These are phyloP conservation scores for Aspergillus sp. DNA, from an alignment of 2,329 filamentous ascomycete genomes.

Conservation along the genomic window DNA sequence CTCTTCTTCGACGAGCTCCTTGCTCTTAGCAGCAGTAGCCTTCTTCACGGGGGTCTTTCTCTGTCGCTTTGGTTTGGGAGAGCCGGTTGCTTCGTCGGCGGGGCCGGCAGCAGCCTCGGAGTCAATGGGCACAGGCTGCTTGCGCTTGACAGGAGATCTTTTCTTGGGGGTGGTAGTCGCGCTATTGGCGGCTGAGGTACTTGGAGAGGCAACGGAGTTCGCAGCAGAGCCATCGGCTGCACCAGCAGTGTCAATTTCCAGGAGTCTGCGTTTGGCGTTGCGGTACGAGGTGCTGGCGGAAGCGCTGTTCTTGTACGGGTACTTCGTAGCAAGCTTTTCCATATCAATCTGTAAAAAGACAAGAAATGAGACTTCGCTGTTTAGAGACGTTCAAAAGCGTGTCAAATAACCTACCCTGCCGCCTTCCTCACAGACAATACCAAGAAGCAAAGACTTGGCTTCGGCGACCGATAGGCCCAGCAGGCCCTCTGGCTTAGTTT, in stretches of 20 bases:
- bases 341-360: constrained; percentile 36
- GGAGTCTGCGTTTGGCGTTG: constrained; percentile 39
- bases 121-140: constrained; percentile 15
- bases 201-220: neutral
- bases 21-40: constrained; percentile 2
- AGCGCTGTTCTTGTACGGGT: constrained; percentile 36
- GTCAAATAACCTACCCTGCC: constrained; percentile 14
- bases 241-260: constrained; percentile 3
- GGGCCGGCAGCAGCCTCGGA: constrained; percentile 1
- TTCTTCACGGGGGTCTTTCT: constrained; percentile 22
- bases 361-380: neutral
- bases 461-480: constrained; percentile 18
- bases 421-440: constrained; percentile 12
- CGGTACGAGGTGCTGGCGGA: constrained; percentile 38
- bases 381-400: neutral
- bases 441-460: constrained; percentile 21
- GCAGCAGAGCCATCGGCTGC: neutral
- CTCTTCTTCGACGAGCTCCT: constrained; percentile 2
- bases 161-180: constrained; percentile 14
- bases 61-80: constrained; percentile 23
- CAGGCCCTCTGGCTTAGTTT: constrained; percentile 16
- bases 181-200: neutral
- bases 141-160: constrained; percentile 20
- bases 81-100: constrained; percentile 3
- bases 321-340: constrained; percentile 34